A percentile compares a stretch with the other conserved stretches of the same genome.
Evolutionary conservation across 2,329 filamentous ascomycete species (phyloP).

Genomic region (Ophiostoma pallidulum): DNA sequence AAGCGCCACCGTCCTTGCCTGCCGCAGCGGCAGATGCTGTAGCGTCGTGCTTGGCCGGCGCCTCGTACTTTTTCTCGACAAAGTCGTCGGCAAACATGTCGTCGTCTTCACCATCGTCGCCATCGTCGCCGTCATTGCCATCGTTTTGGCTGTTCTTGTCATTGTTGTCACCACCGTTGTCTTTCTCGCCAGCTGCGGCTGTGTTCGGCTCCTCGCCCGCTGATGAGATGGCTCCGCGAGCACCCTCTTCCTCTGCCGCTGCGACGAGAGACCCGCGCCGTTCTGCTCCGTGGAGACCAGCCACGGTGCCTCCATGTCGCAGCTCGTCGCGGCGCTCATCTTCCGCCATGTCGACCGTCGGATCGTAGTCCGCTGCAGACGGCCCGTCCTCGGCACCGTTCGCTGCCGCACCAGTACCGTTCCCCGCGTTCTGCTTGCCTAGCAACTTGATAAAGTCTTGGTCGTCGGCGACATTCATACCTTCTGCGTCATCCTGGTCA

Average conservation of each 20-base stretch:
- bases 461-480: slow-evolving; percentile 56
- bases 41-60: slow-evolving; percentile 31
- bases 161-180: slow-evolving; percentile 26
- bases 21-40: slow-evolving; percentile 27
- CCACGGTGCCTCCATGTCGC: slow-evolving; percentile 45
- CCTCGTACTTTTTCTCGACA: slow-evolving; percentile 55
- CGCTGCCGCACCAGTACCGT: background rate
- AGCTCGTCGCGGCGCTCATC: slow-evolving; percentile 63
- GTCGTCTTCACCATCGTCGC: slow-evolving; percentile 29
- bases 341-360: slow-evolving; percentile 78
- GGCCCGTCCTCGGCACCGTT: slow-evolving; percentile 56
- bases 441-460: slow-evolving; percentile 56
- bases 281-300: slow-evolving; percentile 34
- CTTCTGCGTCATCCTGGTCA: slow-evolving; percentile 42
- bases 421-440: slow-evolving; percentile 27
- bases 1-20: slow-evolving; percentile 27
- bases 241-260: slow-evolving; percentile 20
- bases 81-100: slow-evolving; percentile 88
- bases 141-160: slow-evolving; percentile 11
- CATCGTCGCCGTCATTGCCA: background rate
- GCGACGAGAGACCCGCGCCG: slow-evolving; percentile 19
- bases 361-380: slow-evolving; percentile 90
- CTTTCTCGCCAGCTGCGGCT: too few species aligned
- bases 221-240: too few species aligned
- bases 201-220: too few species aligned